Percentiles rank a stretch among this genome's conserved stretches.
Conservation (phyloP, 2,329 filamentous ascomycete species). For the Talaromyces funiculosus region DNA sequence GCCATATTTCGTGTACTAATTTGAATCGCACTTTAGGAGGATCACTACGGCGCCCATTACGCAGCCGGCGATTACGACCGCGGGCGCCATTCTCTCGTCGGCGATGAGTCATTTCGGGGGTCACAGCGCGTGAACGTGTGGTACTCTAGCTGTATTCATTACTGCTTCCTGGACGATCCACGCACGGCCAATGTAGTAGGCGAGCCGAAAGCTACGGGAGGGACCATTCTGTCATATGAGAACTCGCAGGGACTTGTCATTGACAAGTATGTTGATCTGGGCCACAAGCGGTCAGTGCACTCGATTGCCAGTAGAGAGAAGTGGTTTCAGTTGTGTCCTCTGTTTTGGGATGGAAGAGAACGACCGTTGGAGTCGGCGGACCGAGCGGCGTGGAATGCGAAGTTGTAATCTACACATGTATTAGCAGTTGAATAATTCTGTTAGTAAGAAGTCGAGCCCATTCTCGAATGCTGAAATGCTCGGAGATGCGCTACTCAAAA, state of each 20-base stretch:
- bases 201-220: slow-evolving; percentile 67
- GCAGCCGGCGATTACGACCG: slow-evolving; percentile 53
- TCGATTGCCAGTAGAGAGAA: slow-evolving; percentile 54
- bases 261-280: slow-evolving; percentile 66
- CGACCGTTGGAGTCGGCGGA: slow-evolving; percentile 34
- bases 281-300: slow-evolving; percentile 58
- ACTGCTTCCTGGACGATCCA: slow-evolving; percentile 55
- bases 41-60: slow-evolving; percentile 56
- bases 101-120: slow-evolving; percentile 44
- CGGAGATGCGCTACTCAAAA: neutral
- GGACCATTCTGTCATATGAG: slow-evolving; percentile 67
- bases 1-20: neutral
- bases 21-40: slow-evolving; percentile 40
- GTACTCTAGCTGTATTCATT: slow-evolving; percentile 55
- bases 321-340: slow-evolving; percentile 60
- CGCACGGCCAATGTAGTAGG: slow-evolving; percentile 50
- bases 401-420: slow-evolving; percentile 21
- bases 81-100: slow-evolving; percentile 48
- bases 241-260: slow-evolving; percentile 67
- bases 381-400: slow-evolving; percentile 37
- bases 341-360: slow-evolving; percentile 39
- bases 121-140: slow-evolving; percentile 53
- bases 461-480: neutral
- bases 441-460: too few relatives aligned
- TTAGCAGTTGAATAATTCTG: too few relatives aligned